A percentile compares a stretch with the other conserved stretches of the same genome.
Evolutionary conservation across 2,329 filamentous ascomycete species (phyloP).

Genomic region (Cladobotryum mycophilum): DNA sequence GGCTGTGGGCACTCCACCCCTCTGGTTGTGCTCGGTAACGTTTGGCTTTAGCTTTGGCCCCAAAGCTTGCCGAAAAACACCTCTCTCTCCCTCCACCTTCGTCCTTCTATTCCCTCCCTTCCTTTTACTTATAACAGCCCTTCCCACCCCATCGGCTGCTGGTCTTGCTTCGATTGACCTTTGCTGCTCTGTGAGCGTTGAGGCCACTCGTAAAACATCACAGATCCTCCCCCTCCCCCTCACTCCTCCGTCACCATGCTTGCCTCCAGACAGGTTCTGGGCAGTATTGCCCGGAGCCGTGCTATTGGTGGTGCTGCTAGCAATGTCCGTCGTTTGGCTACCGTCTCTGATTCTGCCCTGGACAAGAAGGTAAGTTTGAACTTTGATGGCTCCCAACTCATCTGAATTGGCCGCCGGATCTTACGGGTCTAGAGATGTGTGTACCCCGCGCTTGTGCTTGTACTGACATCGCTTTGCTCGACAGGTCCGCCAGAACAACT

Average conservation of each 20-base stretch:
- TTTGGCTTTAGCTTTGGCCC: conserved; percentile 8
- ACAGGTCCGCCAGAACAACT: conserved; percentile 88
- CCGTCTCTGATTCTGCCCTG: conserved; percentile 77
- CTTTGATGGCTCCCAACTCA: too few species aligned
- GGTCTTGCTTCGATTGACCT: conserved; percentile 9
- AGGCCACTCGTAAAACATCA: conserved; percentile 14
- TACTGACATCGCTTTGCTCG: conserved; percentile 14
- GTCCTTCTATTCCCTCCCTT: conserved; percentile 12
- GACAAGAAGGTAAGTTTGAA: conserved; percentile 72
- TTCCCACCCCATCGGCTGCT: conserved; percentile 10
- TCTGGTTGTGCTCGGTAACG: conserved; percentile 13
- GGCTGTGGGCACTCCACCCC: conserved; percentile 4
- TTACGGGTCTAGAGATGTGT: not conserved
- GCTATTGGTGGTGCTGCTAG: conserved; percentile 50
- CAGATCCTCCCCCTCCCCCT: conserved; percentile 21
- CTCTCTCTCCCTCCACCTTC: conserved; percentile 19
- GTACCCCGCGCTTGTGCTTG: not conserved
- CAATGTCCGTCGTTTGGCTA: conserved; percentile 69
- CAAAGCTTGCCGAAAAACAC: conserved; percentile 19
- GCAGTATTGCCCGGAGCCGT: conserved; percentile 56
- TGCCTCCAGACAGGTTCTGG: conserved; percentile 65
- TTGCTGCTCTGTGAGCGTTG: conserved; percentile 17
- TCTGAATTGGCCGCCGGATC: not conserved
- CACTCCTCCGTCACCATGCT: conserved; percentile 48
- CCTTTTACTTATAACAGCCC: conserved; percentile 19